Evolutionary conservation across 2,329 filamentous ascomycete genomes (phyloP), one percentile per base, ranked within the genome.

Genomic region (Diaporthe batatas): DNA sequence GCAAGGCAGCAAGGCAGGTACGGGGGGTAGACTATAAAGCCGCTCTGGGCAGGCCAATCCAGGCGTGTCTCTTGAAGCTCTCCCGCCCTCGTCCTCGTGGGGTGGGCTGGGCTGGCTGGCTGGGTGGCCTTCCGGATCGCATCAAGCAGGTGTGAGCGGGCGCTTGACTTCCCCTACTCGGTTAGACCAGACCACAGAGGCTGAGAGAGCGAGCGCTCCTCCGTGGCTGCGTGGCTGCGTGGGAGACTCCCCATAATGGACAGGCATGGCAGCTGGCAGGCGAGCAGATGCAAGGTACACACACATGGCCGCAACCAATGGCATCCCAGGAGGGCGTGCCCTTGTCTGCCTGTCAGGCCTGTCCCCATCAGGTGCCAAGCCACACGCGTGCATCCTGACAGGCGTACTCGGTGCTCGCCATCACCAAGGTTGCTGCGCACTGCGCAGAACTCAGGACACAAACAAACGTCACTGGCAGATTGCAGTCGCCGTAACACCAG

Each of bases 161-260:
- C 59, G 62, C 62, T 65, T 65, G 62, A 65, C 62, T 65, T 36
- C 62, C 62, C 44, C 8, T 51, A 65, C 42, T 51, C 23, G 62
- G 62, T 51, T 65, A 65, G 62, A 36, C 51, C 34, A 4, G 29
- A 64, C n/a, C n/a, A n/a, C n/a, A n/a, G n/a, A n/a, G n/a, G n/a
- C n/a, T n/a, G n/a, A 64, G 21, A 49, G 42, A 6, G 42, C 25
- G 42, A 64, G 12, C 12, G 47, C 47, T 12, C n/a, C 47, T 51
- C n/a, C 47, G n/a, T n/a, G n/a, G n/a, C n/a, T n/a, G n/a, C n/a
- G n/a, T n/a, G n/a, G n/a, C n/a, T n/a, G n/a, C n/a, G n/a, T 51
- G 47, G n/a, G 47, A 51, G n/a, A 23, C 47, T 25, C 8, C 21
- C 42, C 49, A n/a, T n/a, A n/a, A 29, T 34, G 59, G 59, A 64